A percentile compares a stretch with the other conserved stretches of the same genome.
Conservation (phyloP, 1,284 basidiomycete species). For the Tilletia horrida region DNA sequence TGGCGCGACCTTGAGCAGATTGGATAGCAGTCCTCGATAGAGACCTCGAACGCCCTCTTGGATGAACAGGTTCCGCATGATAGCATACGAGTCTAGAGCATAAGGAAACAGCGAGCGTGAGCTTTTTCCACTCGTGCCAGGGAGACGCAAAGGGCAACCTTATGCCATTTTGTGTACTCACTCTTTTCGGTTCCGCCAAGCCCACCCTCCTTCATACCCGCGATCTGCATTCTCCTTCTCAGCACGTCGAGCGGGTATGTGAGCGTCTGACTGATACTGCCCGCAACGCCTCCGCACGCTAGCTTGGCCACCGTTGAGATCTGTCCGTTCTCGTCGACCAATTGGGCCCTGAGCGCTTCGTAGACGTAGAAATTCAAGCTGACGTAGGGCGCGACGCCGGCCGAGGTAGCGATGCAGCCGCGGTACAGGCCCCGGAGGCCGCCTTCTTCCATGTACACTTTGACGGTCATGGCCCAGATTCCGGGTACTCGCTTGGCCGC, state of each 20-base stretch:
- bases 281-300: constrained; percentile 60
- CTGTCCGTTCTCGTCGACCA: constrained; percentile 40
- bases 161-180: constrained; percentile 18
- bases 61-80: constrained; percentile 67
- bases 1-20: constrained; percentile 69
- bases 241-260: constrained; percentile 96
- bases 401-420: constrained; percentile 79
- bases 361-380: constrained; percentile 53
- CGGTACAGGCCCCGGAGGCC: constrained; percentile 81
- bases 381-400: constrained; percentile 89
- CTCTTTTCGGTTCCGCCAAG: constrained; percentile 68
- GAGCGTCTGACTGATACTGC: constrained; percentile 79
- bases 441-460: constrained; percentile 85
- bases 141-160: not conserved
- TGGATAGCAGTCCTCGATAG: constrained; percentile 86
- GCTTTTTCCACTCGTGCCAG: too few relatives aligned
- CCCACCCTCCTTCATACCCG: constrained; percentile 70
- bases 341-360: constrained; percentile 41
- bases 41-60: constrained; percentile 72
- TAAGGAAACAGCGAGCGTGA: not conserved
- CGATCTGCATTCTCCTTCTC: constrained; percentile 90
- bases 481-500: constrained; percentile 60
- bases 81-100: constrained; percentile 63
- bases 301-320: constrained; percentile 52
- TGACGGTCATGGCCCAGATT: constrained; percentile 80